Base-by-base conservation (phyloP, 2,329 filamentous ascomycete genomes). In the Capronia epimyces region DNA sequence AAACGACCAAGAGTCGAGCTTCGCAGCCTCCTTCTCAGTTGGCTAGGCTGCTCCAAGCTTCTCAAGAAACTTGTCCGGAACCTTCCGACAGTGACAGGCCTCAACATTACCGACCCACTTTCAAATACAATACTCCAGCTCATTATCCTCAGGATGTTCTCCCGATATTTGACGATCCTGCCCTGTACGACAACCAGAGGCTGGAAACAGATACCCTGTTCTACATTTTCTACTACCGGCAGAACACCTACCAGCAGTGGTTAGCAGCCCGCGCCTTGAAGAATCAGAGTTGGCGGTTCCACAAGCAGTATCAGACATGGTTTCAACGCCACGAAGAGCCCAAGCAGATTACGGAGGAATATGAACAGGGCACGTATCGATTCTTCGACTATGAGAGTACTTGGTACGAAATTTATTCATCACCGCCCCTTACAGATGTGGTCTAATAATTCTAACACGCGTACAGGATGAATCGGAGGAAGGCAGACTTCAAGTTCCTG, bases 371-470 rank as follows among this genome's bases (percentile, higher is more conserved):
- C 57, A 98, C 93, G 20, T 98, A 98, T 75, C 84, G 93, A 44
- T 98, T 98, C 76, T 98, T 98, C 70, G 93, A 98, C 71, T 98
- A 98, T 67, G 93, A 98, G 73, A 95, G 88, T 70, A 98, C 93
- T 65, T 98, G 93, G 93, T 96, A 73, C 71, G 86, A 24, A 3
- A 25, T 10, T 32, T 75, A 34, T 46, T 50, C 22, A 42, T 34
- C 27, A n/a, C n/a, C n/a, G n/a, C n/a, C n/a, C n/a, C n/a, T 57
- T 36, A 36, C 43, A 43, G 60, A 51, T 24, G 31, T 29, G 52
- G 36, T 60, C 55, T 52, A 15, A 20, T 51, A 56, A 59, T 56
- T 49, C 22, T 39, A 37, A 37, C 18, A 37, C 16, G 6, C 12
- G 13, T 54, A 32, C 65, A 96, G 91, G 91, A 97, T 97, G 91